A percentile compares a stretch with the other conserved stretches of the same genome.
Evolutionary conservation across 805 yeast species (phyloP).

Genomic region (Candida lessepsii): DNA sequence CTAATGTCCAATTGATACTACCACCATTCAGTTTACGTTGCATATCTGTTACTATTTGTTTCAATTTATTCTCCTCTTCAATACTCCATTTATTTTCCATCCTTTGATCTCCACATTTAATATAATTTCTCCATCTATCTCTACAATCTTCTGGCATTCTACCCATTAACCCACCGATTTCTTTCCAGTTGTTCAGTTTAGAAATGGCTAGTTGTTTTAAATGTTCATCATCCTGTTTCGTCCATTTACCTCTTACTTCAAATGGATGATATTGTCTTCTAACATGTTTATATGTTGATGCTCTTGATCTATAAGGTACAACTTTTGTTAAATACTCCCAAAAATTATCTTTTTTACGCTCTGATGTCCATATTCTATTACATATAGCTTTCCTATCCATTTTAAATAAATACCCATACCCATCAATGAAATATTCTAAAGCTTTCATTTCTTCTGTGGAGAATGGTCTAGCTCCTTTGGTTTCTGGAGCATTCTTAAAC

Average conservation of each 20-base stretch:
- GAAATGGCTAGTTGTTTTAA: constrained; percentile 62
- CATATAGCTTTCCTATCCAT: constrained; percentile 70
- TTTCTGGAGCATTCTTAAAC: constrained; percentile 30
- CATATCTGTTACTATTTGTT: constrained; percentile 26
- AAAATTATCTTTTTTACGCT: constrained; percentile 80
- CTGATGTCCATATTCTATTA: constrained; percentile 83
- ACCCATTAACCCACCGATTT: constrained; percentile 73
- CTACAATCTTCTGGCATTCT: constrained; percentile 98
- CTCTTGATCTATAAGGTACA: constrained; percentile 80
- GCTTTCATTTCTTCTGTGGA: constrained; percentile 65
- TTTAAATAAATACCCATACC: constrained; percentile 63
- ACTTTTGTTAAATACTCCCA: constrained; percentile 84
- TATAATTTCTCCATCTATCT: constrained; percentile 94
- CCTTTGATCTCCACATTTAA: constrained; percentile 82
- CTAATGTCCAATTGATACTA: constrained; percentile 84
- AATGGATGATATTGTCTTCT: constrained; percentile 86
- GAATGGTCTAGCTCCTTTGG: constrained; percentile 45
- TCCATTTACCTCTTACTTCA: constrained; percentile 89
- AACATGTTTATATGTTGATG: constrained; percentile 90
- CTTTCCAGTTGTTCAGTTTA: constrained; percentile 84
- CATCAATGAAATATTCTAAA: constrained; percentile 68
- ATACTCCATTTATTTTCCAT: constrained; percentile 76
- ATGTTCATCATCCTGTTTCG: constrained; percentile 70
- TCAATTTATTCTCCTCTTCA: constrained; percentile 66
- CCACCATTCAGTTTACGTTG: constrained; percentile 14